Percentiles rank a stretch among this genome's conserved stretches.
These are phyloP conservation scores for Pleurotus salmoneostramineus DNA, from an alignment of 768 basidiomycete genomes.

Conservation along the genomic window DNA sequence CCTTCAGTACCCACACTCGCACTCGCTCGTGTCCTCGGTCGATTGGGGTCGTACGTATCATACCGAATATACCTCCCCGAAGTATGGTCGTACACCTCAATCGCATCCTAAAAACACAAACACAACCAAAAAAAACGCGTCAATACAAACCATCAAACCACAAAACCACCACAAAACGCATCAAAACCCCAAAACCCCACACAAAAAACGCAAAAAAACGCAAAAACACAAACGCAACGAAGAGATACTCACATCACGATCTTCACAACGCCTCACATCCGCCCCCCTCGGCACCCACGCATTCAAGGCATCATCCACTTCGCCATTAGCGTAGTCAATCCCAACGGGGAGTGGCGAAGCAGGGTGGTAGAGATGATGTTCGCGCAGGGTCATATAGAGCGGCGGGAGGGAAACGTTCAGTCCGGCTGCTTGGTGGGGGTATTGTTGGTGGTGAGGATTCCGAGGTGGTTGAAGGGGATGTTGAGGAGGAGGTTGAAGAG, in stretches of 20 bases:
- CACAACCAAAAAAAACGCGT: neutral
- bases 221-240: too few species aligned
- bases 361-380: slow-evolving; percentile 42
- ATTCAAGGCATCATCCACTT: slow-evolving; percentile 38
- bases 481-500: too few species aligned
- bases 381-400: slow-evolving; percentile 36
- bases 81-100: slow-evolving; percentile 38
- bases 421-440: slow-evolving; percentile 14
- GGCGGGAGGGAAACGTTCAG: slow-evolving; percentile 25
- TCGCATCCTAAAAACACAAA: slow-evolving; percentile 27
- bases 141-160: too few species aligned
- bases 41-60: slow-evolving; percentile 38
- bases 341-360: slow-evolving; percentile 32
- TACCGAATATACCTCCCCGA: slow-evolving; percentile 35
- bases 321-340: slow-evolving; percentile 19
- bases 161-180: too few species aligned
- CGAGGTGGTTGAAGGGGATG: too few species aligned
- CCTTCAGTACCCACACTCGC: slow-evolving; percentile 22
- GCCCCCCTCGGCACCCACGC: slow-evolving; percentile 42
- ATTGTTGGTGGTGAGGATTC: too few species aligned
- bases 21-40: slow-evolving; percentile 28
- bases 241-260: neutral
- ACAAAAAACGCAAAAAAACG: neutral
- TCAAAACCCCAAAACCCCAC: too few species aligned
- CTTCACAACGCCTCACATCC: slow-evolving; percentile 23